These are phyloP conservation scores for Coelastrella sp. DNA, from an alignment of 139 green algal species.

Conservation along the genomic window DNA sequence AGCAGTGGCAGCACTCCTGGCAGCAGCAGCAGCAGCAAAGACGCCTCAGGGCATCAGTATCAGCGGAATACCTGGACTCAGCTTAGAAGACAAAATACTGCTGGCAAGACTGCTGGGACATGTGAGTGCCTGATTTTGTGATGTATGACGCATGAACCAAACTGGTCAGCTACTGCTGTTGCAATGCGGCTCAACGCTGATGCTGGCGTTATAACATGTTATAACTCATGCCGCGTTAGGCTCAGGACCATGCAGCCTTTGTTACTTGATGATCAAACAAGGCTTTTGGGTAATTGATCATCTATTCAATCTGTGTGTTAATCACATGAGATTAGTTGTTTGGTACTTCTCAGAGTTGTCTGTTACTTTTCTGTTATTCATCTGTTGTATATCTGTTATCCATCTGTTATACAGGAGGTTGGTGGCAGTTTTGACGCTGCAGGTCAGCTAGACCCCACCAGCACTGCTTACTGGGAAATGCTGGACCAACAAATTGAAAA, in stretches of 20 bases:
- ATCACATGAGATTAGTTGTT: too few relatives aligned
- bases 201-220: not conserved
- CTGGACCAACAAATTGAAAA: conserved; percentile 36
- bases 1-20: not conserved
- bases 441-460: not conserved
- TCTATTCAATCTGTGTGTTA: too few relatives aligned
- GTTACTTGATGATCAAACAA: too few relatives aligned
- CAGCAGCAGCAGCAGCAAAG: not conserved
- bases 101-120: conserved; percentile 39
- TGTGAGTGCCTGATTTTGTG: too few relatives aligned
- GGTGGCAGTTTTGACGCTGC: conserved; percentile 21
- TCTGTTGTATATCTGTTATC: too few relatives aligned
- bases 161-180: not conserved
- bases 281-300: too few relatives aligned
- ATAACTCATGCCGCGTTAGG: too few relatives aligned
- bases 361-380: too few relatives aligned
- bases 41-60: conserved; percentile 46
- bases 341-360: too few relatives aligned
- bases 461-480: conserved; percentile 24
- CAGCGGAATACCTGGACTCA: conserved; percentile 11
- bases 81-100: conserved; percentile 41
- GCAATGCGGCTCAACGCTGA: not conserved
- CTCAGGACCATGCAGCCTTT: too few relatives aligned
- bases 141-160: too few relatives aligned
- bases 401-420: not conserved